A percentile compares a stretch with the other conserved stretches of the same genome.
Evolutionary conservation across 2,329 filamentous ascomycete species (phyloP).

Genomic region (Talaromyces sp.): DNA sequence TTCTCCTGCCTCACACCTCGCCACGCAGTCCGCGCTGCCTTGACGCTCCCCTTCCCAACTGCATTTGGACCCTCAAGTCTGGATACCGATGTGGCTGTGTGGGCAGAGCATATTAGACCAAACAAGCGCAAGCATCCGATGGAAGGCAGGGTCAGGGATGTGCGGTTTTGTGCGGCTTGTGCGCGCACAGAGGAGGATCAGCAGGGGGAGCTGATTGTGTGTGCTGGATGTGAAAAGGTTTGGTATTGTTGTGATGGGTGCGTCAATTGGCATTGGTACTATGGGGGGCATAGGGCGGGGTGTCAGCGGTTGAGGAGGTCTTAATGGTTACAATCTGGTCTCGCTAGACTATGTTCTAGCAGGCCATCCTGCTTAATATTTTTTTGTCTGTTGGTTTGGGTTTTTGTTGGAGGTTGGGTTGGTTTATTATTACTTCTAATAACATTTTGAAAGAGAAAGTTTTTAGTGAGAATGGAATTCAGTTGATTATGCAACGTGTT

Average conservation of each 20-base stretch:
- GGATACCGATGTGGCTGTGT: neutral
- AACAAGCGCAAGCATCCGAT: neutral
- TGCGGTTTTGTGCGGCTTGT: neutral
- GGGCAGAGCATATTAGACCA: neutral
- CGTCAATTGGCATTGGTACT: neutral
- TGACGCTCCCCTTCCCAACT: slow-evolving; percentile 27
- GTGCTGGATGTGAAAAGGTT: neutral
- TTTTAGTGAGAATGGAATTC: no score
- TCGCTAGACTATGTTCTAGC: no score
- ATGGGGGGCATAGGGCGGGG: neutral
- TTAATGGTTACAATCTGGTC: neutral
- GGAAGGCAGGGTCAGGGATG: neutral
- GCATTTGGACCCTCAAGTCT: slow-evolving; percentile 15
- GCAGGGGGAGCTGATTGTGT: neutral
- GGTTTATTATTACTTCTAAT: no score
- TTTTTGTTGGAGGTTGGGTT: no score
- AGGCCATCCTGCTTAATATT: no score
- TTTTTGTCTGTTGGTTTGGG: no score
- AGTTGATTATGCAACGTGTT: no score
- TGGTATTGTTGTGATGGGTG: neutral
- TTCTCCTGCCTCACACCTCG: slow-evolving; percentile 20
- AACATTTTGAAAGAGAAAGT: no score
- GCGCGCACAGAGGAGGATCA: neutral
- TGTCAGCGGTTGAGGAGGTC: neutral
- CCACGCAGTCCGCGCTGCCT: slow-evolving; percentile 24